phyloP scores from a whole-genome alignment of 2,329 filamentous ascomycete species.

The Stachybotrys chlorohalonatus region DNA sequence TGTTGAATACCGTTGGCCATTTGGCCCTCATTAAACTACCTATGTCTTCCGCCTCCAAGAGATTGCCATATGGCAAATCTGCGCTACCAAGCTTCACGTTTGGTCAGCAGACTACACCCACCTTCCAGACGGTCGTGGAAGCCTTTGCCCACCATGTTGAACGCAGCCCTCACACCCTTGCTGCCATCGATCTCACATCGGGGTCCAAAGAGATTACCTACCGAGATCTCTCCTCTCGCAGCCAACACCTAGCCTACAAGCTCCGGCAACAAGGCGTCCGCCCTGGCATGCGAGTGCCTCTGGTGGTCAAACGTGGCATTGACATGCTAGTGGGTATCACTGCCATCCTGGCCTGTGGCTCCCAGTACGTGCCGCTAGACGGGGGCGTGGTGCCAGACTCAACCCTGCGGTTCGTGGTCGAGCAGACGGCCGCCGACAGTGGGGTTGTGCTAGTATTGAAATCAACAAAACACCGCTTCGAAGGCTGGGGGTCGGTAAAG shows the following conservation, averaged over 20 bases:
- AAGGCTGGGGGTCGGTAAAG: constrained; percentile 6
- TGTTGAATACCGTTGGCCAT: background rate
- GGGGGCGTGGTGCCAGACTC: constrained; percentile 41
- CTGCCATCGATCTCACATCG: constrained; percentile 25
- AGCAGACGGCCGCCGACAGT: constrained; percentile 30
- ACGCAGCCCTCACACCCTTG: constrained; percentile 24
- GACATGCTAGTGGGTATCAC: constrained; percentile 50
- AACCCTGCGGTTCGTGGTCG: constrained; percentile 38
- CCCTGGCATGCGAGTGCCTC: constrained; percentile 38
- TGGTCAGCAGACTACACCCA: background rate
- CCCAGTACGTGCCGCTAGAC: constrained; percentile 51
- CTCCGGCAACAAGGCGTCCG: constrained; percentile 28
- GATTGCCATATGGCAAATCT: background rate
- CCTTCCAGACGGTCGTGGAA: constrained; percentile 20
- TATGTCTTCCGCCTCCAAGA: background rate
- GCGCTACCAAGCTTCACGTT: background rate
- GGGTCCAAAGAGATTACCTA: constrained; percentile 31
- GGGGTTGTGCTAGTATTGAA: constrained; percentile 33
- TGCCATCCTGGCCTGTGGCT: constrained; percentile 44
- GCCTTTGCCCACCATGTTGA: constrained; percentile 27
- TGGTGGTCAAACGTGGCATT: constrained; percentile 45
- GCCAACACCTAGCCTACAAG: constrained; percentile 25
- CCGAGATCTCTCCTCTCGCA: constrained; percentile 27
- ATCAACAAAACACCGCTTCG: constrained; percentile 20
- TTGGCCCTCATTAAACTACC: background rate